phyloP scores from a whole-genome alignment of 2,329 filamentous ascomycete genomes.

The Atkinsonella hypoxylon region DNA sequence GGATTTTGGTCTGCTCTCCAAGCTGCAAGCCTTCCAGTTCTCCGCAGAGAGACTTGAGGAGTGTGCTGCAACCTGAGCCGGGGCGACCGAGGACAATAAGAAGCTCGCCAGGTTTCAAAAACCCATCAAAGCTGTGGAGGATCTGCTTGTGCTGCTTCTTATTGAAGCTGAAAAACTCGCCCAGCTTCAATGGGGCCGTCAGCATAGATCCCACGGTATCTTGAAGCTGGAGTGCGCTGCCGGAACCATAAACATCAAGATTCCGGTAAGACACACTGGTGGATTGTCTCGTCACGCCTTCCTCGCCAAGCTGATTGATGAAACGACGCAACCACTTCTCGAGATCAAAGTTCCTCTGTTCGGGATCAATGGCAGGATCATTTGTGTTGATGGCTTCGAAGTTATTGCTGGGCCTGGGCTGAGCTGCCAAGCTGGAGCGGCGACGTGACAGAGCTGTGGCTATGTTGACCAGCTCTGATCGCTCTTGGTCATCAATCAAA shows the following conservation, averaged over 20 bases:
- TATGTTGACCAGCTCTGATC: conserved; percentile 26
- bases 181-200: conserved; percentile 42
- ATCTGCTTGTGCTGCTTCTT: conserved; percentile 44
- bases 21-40: conserved; percentile 46
- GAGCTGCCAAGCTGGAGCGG: conserved; percentile 15
- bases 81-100: conserved; percentile 57
- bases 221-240: conserved; percentile 55
- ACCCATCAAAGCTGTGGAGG: conserved; percentile 50
- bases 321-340: conserved; percentile 29
- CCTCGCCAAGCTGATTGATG: conserved; percentile 33
- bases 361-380: conserved; percentile 25
- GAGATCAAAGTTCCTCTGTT: conserved; percentile 27
- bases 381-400: conserved; percentile 14
- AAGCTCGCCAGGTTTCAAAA: conserved; percentile 53
- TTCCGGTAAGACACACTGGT: conserved; percentile 54
- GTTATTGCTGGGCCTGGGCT: conserved; percentile 6
- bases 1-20: conserved; percentile 36
- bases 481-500: conserved; percentile 21
- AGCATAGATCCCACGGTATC: conserved; percentile 51
- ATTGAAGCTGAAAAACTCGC: conserved; percentile 39
- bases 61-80: conserved; percentile 50
- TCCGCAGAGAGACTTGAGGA: conserved; percentile 50
- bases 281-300: conserved; percentile 39
- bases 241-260: conserved; percentile 54
- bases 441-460: conserved; percentile 27